phyloP scores from a whole-genome alignment of 257 asterid species.

The Buddleja alternifolia region DNA sequence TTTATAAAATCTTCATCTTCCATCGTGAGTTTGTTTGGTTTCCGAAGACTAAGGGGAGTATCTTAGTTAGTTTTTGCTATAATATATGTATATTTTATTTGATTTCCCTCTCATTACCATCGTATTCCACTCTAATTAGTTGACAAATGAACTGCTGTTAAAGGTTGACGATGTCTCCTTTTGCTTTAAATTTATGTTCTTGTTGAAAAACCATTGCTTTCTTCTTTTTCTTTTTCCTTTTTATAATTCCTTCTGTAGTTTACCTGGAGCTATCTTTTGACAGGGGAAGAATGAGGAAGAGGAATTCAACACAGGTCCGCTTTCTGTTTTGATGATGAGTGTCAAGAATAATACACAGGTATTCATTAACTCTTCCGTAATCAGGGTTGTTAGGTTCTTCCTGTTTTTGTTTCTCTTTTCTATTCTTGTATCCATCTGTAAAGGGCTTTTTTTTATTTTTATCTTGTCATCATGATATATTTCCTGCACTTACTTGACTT shows the following conservation, averaged over 20 bases:
- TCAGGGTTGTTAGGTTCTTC: neutral
- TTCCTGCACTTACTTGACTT: neutral
- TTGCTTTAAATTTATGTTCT: neutral
- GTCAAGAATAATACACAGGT: slow-evolving; percentile 78
- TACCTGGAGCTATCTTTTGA: slow-evolving; percentile 18
- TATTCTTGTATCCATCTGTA: neutral
- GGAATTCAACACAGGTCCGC: slow-evolving; percentile 97
- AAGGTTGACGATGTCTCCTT: neutral
- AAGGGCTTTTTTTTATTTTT: neutral
- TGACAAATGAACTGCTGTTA: slow-evolving; percentile 7
- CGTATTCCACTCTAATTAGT: neutral
- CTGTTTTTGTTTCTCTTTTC: neutral
- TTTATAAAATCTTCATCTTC: neutral
- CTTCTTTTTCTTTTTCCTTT: no score
- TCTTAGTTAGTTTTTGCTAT: neutral
- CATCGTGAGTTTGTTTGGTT: neutral
- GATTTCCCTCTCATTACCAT: neutral
- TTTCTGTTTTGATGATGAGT: slow-evolving; percentile 78
- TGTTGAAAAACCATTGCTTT: neutral
- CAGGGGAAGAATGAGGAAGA: slow-evolving; percentile 86
- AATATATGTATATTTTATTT: no score
- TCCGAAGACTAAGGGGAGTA: neutral
- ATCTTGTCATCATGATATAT: neutral
- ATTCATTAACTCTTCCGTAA: neutral
- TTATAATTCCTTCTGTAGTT: slow-evolving; percentile 10